Percentiles rank a stretch among this genome's conserved stretches.
Evolutionary conservation across 2,329 filamentous ascomycete species (phyloP).

Genomic region (Hortaea sp.): DNA sequence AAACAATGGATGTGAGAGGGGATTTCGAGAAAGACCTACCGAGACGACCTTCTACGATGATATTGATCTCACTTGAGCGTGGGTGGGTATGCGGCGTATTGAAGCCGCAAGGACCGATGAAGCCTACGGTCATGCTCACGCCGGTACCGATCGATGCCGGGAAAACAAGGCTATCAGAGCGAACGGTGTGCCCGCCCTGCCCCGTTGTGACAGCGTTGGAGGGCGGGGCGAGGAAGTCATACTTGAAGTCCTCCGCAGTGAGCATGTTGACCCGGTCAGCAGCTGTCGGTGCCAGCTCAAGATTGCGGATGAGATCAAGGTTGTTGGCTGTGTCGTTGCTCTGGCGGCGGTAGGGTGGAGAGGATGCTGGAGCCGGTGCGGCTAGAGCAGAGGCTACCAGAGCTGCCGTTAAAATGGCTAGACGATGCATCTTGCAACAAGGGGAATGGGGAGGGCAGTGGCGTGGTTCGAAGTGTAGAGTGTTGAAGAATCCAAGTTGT

Average conservation of each 20-base stretch:
- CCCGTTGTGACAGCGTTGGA: constrained; percentile 25
- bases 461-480: too few species aligned
- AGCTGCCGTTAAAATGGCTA: too few species aligned
- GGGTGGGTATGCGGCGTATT: too few species aligned
- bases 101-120: too few species aligned
- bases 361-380: not conserved
- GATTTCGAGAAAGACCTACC: constrained; percentile 42
- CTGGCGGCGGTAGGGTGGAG: not conserved
- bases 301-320: constrained; percentile 5
- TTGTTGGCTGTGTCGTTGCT: constrained; percentile 4
- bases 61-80: too few species aligned
- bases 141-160: too few species aligned
- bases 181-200: constrained; percentile 40
- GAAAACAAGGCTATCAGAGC: constrained; percentile 30
- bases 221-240: constrained; percentile 10
- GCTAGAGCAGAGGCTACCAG: not conserved
- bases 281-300: constrained; percentile 21
- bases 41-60: constrained; percentile 9
- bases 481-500: too few species aligned
- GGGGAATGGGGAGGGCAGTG: too few species aligned
- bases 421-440: too few species aligned
- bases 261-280: constrained; percentile 32
- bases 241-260: constrained; percentile 36
- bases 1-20: too few species aligned
- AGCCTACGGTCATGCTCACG: too few species aligned